A percentile compares a stretch with the other conserved stretches of the same genome.
Evolutionary conservation across 2,329 filamentous ascomycete species (phyloP).

Genomic region (Cytospora schulzeri): DNA sequence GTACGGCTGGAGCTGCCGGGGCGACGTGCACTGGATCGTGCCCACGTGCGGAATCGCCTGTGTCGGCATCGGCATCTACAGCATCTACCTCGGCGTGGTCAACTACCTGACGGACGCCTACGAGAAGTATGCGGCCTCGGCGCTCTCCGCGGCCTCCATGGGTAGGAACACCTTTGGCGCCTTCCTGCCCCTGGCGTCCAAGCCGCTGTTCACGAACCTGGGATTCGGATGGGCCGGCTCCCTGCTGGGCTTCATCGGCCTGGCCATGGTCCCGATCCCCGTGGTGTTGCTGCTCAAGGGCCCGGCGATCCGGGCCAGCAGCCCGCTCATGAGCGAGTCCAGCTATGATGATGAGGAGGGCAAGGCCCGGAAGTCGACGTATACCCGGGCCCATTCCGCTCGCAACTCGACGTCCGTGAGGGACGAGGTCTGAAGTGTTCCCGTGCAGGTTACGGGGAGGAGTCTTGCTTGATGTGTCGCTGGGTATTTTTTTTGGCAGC

Average conservation of each 20-base stretch:
- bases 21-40: conserved; percentile 61
- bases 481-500: neutral
- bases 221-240: conserved; percentile 55
- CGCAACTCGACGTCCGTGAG: neutral
- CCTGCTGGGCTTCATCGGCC: conserved; percentile 62
- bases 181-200: conserved; percentile 41
- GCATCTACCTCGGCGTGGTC: conserved; percentile 68
- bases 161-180: conserved; percentile 66
- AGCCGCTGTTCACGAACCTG: conserved; percentile 56
- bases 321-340: conserved; percentile 55
- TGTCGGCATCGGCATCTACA: conserved; percentile 69
- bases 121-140: conserved; percentile 66
- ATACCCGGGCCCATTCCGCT: neutral
- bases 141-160: conserved; percentile 67
- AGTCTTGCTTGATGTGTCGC: neutral
- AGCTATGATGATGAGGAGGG: conserved; percentile 20
- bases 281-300: conserved; percentile 70
- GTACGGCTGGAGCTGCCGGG: conserved; percentile 66
- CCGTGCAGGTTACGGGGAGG: neutral
- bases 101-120: conserved; percentile 72
- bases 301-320: conserved; percentile 60
- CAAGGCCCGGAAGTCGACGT: conserved; percentile 2
- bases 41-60: conserved; percentile 61
- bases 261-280: conserved; percentile 64
- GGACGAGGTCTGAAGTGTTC: neutral